Evolutionary conservation across 2,329 filamentous ascomycete genomes (phyloP).

Genomic region (Paecilomyces sp.): DNA sequence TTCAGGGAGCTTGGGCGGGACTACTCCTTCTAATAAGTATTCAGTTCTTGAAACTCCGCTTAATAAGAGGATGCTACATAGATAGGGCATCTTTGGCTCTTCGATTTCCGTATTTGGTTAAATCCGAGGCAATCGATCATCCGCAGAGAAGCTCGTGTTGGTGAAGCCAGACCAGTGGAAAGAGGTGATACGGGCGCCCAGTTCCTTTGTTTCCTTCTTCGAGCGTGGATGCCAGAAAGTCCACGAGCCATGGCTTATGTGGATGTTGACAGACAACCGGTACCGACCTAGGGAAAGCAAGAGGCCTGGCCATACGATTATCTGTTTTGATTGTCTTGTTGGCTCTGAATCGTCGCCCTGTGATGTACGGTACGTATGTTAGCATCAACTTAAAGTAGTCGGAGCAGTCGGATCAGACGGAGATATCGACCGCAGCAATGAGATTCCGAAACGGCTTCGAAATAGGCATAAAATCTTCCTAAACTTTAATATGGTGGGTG

Average conservation of each 20-base stretch:
- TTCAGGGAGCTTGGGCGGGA: neutral
- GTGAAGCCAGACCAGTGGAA: neutral
- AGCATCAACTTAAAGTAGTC: neutral
- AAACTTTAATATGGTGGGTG: neutral
- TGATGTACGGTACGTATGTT: neutral
- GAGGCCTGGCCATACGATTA: neutral
- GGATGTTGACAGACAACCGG: neutral
- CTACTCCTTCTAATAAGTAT: neutral
- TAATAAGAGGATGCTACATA: neutral
- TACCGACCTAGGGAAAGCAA: neutral
- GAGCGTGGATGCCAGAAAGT: neutral
- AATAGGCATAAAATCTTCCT: neutral
- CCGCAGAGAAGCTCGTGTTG: neutral
- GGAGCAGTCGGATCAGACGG: neutral
- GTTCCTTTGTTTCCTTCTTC: neutral
- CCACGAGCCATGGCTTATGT: neutral
- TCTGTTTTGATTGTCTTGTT: neutral
- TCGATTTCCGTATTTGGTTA: neutral
- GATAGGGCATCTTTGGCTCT: neutral
- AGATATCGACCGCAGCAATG: neutral
- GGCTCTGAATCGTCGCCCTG: neutral
- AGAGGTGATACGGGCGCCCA: neutral
- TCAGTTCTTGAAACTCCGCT: neutral
- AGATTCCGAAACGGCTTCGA: neutral
- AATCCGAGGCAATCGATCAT: neutral